phyloP scores from a whole-genome alignment of 352 stramenopile species.

The Ophiocytium majus region DNA sequence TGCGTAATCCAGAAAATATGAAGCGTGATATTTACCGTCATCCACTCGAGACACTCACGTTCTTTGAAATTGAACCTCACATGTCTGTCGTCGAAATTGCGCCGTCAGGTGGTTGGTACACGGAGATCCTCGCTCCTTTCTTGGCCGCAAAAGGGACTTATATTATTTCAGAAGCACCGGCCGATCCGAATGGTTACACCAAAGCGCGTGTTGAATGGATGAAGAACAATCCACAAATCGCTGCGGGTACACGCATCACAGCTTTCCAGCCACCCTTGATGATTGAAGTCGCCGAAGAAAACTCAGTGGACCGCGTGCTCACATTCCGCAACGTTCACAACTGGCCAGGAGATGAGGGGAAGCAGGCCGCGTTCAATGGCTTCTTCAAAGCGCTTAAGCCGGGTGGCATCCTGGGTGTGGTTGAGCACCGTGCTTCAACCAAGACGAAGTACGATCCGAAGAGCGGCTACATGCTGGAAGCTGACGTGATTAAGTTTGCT shows the following conservation, averaged over 20 bases:
- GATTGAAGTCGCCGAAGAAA: neutral
- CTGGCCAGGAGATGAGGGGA: neutral
- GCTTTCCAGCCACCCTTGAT: too few species aligned
- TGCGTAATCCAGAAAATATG: constrained; percentile 8
- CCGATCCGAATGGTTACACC: too few species aligned
- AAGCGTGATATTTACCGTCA: neutral
- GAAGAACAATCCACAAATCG: neutral
- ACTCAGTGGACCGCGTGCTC: neutral
- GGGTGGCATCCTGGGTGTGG: neutral
- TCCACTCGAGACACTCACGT: constrained; percentile 2
- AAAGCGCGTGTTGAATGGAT: neutral
- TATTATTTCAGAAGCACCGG: too few species aligned
- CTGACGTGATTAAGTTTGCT: neutral
- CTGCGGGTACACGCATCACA: neutral
- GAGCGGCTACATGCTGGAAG: neutral
- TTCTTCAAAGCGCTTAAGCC: neutral
- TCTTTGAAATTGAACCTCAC: neutral
- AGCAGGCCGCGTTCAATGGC: neutral
- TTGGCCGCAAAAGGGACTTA: neutral
- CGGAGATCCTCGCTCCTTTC: constrained; percentile 1
- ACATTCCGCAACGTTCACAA: neutral
- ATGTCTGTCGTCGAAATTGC: constrained; percentile 10
- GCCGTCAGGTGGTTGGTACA: neutral
- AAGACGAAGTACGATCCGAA: neutral
- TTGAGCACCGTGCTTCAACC: neutral